Percentiles rank a stretch among this genome's conserved stretches.
Evolutionary conservation across 2,329 filamentous ascomycete species (phyloP).

Genomic region (Claviceps cyperi): DNA sequence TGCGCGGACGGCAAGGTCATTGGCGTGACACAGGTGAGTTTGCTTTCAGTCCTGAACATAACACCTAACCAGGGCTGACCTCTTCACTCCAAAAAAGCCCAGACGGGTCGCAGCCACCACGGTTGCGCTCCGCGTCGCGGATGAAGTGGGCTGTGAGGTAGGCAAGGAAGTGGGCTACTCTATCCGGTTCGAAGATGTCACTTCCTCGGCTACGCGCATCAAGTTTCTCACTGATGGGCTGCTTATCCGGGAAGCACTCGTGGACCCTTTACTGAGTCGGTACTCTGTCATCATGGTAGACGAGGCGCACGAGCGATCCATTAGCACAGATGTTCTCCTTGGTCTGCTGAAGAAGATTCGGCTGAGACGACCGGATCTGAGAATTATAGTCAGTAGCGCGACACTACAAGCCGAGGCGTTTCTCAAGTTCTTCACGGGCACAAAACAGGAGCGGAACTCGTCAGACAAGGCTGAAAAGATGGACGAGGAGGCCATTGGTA

Average conservation of each 20-base stretch:
- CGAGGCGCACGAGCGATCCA: constrained; percentile 85
- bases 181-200: constrained; percentile 83
- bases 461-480: constrained; percentile 12
- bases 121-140: constrained; percentile 74
- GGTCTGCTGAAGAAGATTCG: constrained; percentile 84
- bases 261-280: constrained; percentile 77
- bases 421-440: constrained; percentile 54
- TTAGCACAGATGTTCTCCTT: constrained; percentile 82
- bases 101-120: constrained; percentile 82
- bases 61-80: neutral
- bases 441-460: constrained; percentile 21
- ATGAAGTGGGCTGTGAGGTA: constrained; percentile 73
- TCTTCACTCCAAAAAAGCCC: constrained; percentile 39
- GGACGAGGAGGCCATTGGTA: constrained; percentile 14
- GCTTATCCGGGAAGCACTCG: constrained; percentile 77
- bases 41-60: neutral
- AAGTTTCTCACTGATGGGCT: constrained; percentile 94
- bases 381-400: constrained; percentile 84
- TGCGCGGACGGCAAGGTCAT: constrained; percentile 70
- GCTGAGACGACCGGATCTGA: constrained; percentile 63
- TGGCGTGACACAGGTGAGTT: constrained; percentile 71
- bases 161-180: constrained; percentile 90
- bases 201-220: constrained; percentile 70
- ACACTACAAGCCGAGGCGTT: constrained; percentile 85
- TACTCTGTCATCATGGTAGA: constrained; percentile 98